Base-by-base conservation (phyloP, 768 basidiomycete genomes). In the Phlebiopsis gigantea region DNA sequence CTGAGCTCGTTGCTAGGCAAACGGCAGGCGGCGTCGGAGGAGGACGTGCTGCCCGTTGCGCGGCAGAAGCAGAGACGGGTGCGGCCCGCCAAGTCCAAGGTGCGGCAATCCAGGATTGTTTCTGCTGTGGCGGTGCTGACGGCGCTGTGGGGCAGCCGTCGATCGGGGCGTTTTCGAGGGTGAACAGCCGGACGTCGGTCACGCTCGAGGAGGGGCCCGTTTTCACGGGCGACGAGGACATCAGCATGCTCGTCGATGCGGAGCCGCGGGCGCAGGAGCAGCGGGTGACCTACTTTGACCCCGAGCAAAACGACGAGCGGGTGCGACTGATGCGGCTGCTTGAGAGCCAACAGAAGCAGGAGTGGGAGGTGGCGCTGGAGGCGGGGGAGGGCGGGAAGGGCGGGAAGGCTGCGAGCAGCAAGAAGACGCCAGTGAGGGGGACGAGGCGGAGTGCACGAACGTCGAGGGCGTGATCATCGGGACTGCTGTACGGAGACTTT, bases 1-100 rank as follows among this genome's bases (percentile, higher is more conserved):
- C 80, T 90, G 48, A 81, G 82, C 5, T 79, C 80, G 21, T 68
- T 90, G 55, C 72, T 91, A 15, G 88, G 88, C 8, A 91, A 92
- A 67, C 77, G 88, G 8, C 74, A 76, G 9, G 70, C 77, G 0
- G 71, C 73, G 2, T 67, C 66, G 44, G 63, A 63, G 6, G 65
- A 19, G 53, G 30, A 53, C 21, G 57, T 28, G 24, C 55, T 53
- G 26, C 43, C 53, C 2, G 46, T 29, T 4, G 2, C 31, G 28
- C 30, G 46, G 3, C 55, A 25, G 45, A 26, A 25, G 30, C 14
- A 28, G 29, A 25, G 29, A 22, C 24, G 15, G 29, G 29, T 29
- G 8, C 21, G 46, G 30, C 25, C 14, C 26, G 5, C 34, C 12
- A 56, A 56, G 22, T 47, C 44, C 19, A 49, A 56, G 46, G 46